Base-by-base conservation (phyloP, 768 basidiomycete genomes). In the Rhizopogon roseolus region DNA sequence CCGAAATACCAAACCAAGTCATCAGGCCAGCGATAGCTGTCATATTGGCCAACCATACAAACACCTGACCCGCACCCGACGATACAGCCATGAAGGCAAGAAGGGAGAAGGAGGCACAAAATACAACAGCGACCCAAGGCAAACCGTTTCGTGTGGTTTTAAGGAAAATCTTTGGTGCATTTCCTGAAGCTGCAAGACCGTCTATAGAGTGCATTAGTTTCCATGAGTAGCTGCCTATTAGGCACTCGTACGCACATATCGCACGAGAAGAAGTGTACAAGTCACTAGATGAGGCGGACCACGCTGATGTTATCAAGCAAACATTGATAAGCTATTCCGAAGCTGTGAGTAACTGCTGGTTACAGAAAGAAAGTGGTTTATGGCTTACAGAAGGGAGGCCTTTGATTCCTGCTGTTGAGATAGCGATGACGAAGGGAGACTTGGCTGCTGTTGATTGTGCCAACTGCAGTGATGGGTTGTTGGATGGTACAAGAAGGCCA, bases 401-500 rank as follows among this genome's bases (percentile, higher is more conserved):
- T 59, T 84, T 88, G 68, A 97, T 98, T n/a, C 96, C 95, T 6
- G 94, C 85, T 41, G 75, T 80, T 61, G 79, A 62, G 59, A 93
- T 92, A 1, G 94, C 96, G 59, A 98, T 91, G 58, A 97, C 94
- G 70, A 94, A 97, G 1, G 95, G 90, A 41, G 89, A 89, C 2
- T 83, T 82, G 13, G 85, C 84, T 16, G 82, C 85, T 28, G 82
- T 81, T 42, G 68, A n/a, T n/a, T 67, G 0, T 4, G n/a, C 3
- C 41, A 91, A 69, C 49, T 72, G 62, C 4, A 97, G 78, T 22
- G 73, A 67, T 0, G 67, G 53, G 56, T 87, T 75, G 63, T 80
- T 86, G 41, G 81, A 91, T 1, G 90, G 88, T 16, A 92, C 89
- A 48, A 96, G 82, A 2, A 94, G 72, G 42, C 92, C 90, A 59